These are phyloP conservation scores for Scleroderma bovista DNA, from an alignment of 768 basidiomycete species.

Conservation along the genomic window DNA sequence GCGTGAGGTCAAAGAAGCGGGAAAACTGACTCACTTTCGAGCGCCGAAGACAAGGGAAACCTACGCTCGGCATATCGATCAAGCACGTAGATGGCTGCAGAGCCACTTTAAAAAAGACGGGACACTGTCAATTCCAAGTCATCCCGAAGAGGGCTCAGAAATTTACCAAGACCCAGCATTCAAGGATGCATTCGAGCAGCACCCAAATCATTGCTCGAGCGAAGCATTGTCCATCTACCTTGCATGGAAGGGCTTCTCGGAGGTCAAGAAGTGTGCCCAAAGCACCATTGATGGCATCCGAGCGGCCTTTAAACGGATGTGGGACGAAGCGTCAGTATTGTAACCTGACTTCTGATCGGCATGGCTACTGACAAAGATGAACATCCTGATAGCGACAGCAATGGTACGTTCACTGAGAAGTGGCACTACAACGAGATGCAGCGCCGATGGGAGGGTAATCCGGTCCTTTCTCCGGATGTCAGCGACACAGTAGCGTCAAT, in stretches of 20 bases:
- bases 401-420: conserved; percentile 20
- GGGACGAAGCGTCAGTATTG: conserved; percentile 1
- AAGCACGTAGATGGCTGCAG: background rate
- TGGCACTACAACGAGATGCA: conserved; percentile 23
- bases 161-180: background rate
- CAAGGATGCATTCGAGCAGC: background rate
- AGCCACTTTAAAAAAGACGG: background rate
- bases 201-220: background rate
- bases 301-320: background rate
- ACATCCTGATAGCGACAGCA: conserved; percentile 4
- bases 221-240: conserved; percentile 1
- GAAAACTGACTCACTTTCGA: background rate
- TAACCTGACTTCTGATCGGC: background rate
- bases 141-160: background rate
- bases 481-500: conserved; percentile 19
- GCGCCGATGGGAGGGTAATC: conserved; percentile 23
- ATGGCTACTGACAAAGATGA: background rate
- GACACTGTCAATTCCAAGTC: background rate
- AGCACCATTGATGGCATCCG: background rate
- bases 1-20: background rate
- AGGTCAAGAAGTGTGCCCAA: conserved; percentile 1
- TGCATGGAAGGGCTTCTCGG: conserved; percentile 1
- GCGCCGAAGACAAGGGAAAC: background rate
- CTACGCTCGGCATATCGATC: background rate
- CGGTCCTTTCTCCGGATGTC: conserved; percentile 20